phyloP scores from a whole-genome alignment of 148 eudicot species.

The Rhododendron ovatum region DNA sequence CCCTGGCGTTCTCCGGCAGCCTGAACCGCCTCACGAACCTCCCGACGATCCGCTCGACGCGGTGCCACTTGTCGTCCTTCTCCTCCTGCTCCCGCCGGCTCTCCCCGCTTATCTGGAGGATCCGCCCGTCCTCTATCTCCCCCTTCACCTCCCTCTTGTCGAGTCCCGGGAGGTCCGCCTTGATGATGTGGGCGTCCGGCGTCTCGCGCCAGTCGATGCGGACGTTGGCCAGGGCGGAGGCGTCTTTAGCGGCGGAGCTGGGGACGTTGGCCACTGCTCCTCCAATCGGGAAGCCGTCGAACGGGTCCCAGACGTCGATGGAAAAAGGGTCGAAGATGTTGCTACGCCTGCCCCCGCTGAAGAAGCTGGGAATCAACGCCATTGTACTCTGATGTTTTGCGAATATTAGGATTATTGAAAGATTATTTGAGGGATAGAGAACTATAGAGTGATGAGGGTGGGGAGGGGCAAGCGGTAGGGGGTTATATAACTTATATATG shows the following conservation, averaged over 20 bases:
- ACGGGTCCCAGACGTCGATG: constrained; percentile 4
- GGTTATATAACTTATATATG: neutral
- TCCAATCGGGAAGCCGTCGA: neutral
- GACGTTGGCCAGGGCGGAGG: neutral
- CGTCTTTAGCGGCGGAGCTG: neutral
- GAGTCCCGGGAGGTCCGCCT: neutral
- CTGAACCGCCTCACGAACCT: constrained; percentile 2
- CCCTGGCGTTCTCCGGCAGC: constrained; percentile 6
- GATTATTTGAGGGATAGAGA: neutral
- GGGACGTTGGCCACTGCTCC: neutral
- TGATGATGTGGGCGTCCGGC: constrained; percentile 7
- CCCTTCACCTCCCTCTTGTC: constrained; percentile 2
- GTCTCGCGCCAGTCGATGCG: constrained; percentile 9
- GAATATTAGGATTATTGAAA: neutral
- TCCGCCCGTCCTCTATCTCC: neutral
- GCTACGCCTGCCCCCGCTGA: neutral
- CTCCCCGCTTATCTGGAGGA: constrained; percentile 5
- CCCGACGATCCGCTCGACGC: constrained; percentile 5
- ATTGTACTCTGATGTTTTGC: neutral
- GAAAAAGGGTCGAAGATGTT: constrained; percentile 1
- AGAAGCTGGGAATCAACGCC: constrained; percentile 9
- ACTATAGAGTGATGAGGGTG: neutral
- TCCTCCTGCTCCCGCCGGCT: constrained; percentile 3
- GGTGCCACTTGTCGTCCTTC: constrained; percentile 12
- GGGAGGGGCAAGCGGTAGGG: neutral